Conservation (phyloP, 306 rosid genomes). For the Astragalus membranaceus region DNA sequence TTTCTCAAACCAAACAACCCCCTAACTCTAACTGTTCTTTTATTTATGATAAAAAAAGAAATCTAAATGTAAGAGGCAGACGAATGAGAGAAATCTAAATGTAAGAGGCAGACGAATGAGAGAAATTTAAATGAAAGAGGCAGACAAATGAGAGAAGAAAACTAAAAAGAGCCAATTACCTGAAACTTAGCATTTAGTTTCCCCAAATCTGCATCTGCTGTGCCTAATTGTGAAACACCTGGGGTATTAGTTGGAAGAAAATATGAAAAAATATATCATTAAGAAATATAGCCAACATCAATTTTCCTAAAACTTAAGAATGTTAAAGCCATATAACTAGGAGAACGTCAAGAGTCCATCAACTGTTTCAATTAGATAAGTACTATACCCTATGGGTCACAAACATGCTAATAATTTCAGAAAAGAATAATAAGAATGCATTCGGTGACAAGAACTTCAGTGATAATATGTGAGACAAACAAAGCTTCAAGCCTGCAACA, state of each 20-base stretch:
- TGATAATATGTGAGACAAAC: background rate
- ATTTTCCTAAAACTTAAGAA: background rate
- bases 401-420: background rate
- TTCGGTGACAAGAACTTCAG: background rate
- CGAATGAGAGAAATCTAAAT: background rate
- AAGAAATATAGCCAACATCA: constrained; percentile 3
- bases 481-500: background rate
- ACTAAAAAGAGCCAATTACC: constrained; percentile 44
- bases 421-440: background rate
- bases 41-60: background rate
- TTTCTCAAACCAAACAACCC: too few relatives aligned
- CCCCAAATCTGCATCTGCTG: constrained; percentile 51
- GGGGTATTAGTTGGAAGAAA: constrained; percentile 21
- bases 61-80: background rate
- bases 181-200: constrained; percentile 56
- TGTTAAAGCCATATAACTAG: background rate
- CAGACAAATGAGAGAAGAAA: background rate
- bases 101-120: background rate
- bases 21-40: background rate
- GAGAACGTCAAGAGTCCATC: background rate
- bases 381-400: background rate
- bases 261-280: background rate
- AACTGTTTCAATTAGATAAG: constrained; percentile 1
- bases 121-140: background rate
- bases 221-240: constrained; percentile 42